Base-by-base conservation (phyloP, 352 stramenopile genomes). In the Phytophthora cryptogea region DNA sequence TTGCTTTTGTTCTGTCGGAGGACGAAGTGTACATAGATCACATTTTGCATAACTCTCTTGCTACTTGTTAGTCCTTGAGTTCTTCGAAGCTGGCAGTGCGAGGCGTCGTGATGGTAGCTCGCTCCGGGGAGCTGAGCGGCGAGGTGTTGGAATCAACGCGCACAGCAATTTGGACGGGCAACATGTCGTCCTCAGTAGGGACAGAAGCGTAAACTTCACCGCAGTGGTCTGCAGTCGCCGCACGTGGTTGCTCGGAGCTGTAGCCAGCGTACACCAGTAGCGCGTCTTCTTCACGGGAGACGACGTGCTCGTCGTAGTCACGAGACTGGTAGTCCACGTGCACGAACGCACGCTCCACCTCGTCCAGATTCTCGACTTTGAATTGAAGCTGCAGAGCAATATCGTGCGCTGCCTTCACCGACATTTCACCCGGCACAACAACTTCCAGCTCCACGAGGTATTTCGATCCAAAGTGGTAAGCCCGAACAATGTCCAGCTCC, bases 361-460 rank as follows among this genome's bases (percentile, higher is more conserved):
- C 86, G n/a, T 92, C 80, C 32, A 91, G 58, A 14, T 85, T 78
- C 68, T 98, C 92, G 54, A 98, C 92, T 59, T 97, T 94, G 64
- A 97, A 96, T 65, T 98, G 94, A 39, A 98, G 75, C 63, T 97
- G 89, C 49, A 98, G 87, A 20, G 89, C 90, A 46, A 98, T 91
- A 69, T 98, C 95, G 70, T 98, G 95, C 32, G 84, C 88, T 52
- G 94, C 76, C 62, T 94, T 90, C 14, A 98, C 75, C 1, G 90
- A 83, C 63, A 97, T 98, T 20, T 95, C 74, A 11, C 72, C 73
- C 0, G 92, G 91, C 42, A 98, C 78, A 1, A 98, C 89, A 28
- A 98, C 88, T 61, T 98, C 94, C 3, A 98, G 54, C 75, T 98
- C 94, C 0, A 98, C 92, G 32, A 98, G 77, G 65, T 98, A 98